Base-by-base conservation (phyloP, 371 early-diverging fungal genomes). In the Rhizopus arrhizus region DNA sequence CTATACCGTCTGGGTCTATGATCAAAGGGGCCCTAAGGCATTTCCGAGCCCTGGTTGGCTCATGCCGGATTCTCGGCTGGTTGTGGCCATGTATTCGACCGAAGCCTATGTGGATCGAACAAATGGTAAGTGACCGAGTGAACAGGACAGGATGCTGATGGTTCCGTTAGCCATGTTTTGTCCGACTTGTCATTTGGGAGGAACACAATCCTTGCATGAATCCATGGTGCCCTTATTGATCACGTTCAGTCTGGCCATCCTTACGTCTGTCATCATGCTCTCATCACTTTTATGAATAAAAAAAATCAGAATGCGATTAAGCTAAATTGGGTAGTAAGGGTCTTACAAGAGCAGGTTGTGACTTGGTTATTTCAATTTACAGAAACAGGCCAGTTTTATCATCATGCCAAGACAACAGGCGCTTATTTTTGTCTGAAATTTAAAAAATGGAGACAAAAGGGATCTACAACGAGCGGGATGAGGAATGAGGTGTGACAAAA, bases 21-120 rank as follows among this genome's bases (percentile, higher is more conserved):
- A 80, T 59, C 80, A 80, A 36, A 67, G 80, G 54, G 80, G 80
- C 0, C 75, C 75, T 9, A 76, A 71, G 36, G 80, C 75, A 4
- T 72, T 69, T 9, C 77, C 77, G 48, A 76, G 77, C 45, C 73
- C 74, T 34, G 80, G 80, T 8, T 76, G 77, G 75, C 59, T 80
- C 3, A 74, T 74, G 77, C 80, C 80, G 9, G 77, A 80, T 53
- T 68, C 70, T 7, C 56, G 73, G 36, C 36, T 80, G 34, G 67
- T 74, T 0, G 68, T 80, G 5, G 80, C 77, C 16, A 69, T 80
- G 64, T 80, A 80, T 52, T 74, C 68, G n/a, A 68, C 80, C 0
- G 76, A 80, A 55, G 72, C 80, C 4, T 80, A 80, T 52, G 70
- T 74, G 1, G 71, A 69, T n/a, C 38, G 74, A 55, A 76, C 77